Conservation (phyloP, 176 grass and related monocot genomes). For the Themeda triandra region DNA sequence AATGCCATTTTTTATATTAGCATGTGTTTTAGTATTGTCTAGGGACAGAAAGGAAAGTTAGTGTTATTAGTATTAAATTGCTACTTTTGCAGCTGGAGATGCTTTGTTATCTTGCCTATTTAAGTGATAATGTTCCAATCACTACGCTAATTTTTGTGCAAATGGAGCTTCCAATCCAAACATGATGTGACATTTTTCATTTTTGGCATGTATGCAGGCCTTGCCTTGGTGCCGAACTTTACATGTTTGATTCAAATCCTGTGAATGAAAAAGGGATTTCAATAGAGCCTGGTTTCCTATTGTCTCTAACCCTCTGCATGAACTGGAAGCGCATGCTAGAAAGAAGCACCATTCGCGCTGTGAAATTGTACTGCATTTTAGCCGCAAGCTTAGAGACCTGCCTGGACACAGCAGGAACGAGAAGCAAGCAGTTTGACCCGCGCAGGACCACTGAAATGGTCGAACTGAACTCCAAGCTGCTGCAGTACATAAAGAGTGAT, state of each 20-base stretch:
- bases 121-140: background rate
- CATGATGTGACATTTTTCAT: background rate
- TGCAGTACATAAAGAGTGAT: slow-evolving; percentile 39
- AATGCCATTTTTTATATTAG: background rate
- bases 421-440: slow-evolving; percentile 39
- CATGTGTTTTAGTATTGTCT: background rate
- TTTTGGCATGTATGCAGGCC: slow-evolving; percentile 48
- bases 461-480: slow-evolving; percentile 41
- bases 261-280: slow-evolving; percentile 42
- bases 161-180: background rate
- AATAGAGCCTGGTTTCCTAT: slow-evolving; percentile 47
- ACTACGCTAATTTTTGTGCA: background rate
- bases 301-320: slow-evolving; percentile 76
- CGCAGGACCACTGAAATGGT: slow-evolving; percentile 43
- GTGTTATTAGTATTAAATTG: background rate
- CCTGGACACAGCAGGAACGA: slow-evolving; percentile 18
- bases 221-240: slow-evolving; percentile 73
- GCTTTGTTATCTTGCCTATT: background rate
- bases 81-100: background rate
- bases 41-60: background rate
- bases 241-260: slow-evolving; percentile 48
- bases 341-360: slow-evolving; percentile 7
- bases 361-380: slow-evolving; percentile 62
- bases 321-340: slow-evolving; percentile 50
- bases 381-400: slow-evolving; percentile 22